A percentile compares a stretch with the other conserved stretches of the same genome.
phyloP scores from a whole-genome alignment of 2,329 filamentous ascomycete genomes.

The Thelonectria rubi region DNA sequence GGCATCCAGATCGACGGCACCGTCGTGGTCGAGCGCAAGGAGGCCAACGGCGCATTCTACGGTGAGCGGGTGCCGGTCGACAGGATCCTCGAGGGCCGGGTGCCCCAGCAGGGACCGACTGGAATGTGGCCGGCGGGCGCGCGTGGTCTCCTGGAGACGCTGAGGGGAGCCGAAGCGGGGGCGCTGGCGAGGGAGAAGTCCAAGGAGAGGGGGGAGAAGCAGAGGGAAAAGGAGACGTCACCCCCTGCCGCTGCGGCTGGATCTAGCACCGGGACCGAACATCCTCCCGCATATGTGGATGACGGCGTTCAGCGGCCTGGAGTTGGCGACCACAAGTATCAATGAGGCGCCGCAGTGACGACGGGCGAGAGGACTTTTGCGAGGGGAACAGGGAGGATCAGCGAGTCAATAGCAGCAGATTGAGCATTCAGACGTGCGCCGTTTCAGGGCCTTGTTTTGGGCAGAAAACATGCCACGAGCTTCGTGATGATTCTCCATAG shows the following conservation, averaged over 20 bases:
- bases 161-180: constrained; percentile 47
- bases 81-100: constrained; percentile 58
- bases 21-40: constrained; percentile 83
- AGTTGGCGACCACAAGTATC: constrained; percentile 41
- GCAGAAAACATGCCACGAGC: neutral
- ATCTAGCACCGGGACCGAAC: constrained; percentile 21
- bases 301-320: constrained; percentile 38
- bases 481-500: neutral
- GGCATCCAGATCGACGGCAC: constrained; percentile 89
- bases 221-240: neutral
- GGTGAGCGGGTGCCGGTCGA: constrained; percentile 63
- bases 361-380: neutral
- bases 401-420: neutral
- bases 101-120: constrained; percentile 38
- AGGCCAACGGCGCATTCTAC: constrained; percentile 90
- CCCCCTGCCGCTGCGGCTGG: constrained; percentile 21
- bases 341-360: constrained; percentile 10
- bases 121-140: constrained; percentile 48
- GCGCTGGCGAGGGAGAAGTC: constrained; percentile 32
- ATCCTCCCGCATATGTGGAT: constrained; percentile 38
- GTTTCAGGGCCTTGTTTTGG: neutral
- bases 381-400: neutral
- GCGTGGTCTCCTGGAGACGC: constrained; percentile 42
- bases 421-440: neutral
- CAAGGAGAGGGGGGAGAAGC: constrained; percentile 24